Base-by-base conservation (phyloP, 2,329 filamentous ascomycete species). In the Bimuria novae-zelandiae region DNA sequence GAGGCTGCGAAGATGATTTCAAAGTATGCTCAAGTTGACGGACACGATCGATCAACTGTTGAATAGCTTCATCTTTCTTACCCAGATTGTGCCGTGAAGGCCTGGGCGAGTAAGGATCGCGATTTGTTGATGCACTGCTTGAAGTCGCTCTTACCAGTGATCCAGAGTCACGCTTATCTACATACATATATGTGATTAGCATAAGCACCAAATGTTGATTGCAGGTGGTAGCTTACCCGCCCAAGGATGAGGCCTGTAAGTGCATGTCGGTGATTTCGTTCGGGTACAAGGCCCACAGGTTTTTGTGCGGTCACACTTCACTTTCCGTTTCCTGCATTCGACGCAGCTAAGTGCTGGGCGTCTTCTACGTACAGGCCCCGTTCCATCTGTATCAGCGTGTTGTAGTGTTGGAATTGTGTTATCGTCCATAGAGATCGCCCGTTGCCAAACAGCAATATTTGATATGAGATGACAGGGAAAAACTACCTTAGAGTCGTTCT, bases 331-430 rank as follows among this genome's bases (percentile, higher is more conserved):
- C 25, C 67, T 58, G 44, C 67, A 72, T 53, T 70, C 63, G 3
- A 67, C 59, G 47, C 67, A 71, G 7, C 67, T 66, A 12, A 70
- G 54, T 7, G 69, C 65, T 22, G 66, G 64, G 41, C 65, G 55
- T 22, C 67, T 58, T 21, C 64, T 61, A 49, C 66, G 69, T 6
- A 53, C 45, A 10, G 61, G 57, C 1, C 62, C 61, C 11, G 53
- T 48, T 25, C 61, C 55, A 47, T 67, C 63, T 16, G 54, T 53
- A 7, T 49, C 48, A 16, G 57, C 29, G 6, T 55, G 53, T 19
- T 52, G 59, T 7, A 62, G 43, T 17, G 57, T 21, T 5, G 44
- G 44, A 11, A 36, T 11, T 37, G 27, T 19, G n/a, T 27, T 25
- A 16, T 35, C 14, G n/a, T n/a, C n/a, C n/a, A n/a, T n/a, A n/a